Evolutionary conservation across 2,329 filamentous ascomycete species (phyloP), one percentile per base, ranked within the genome.

Genomic region (Fonsecaea multimorphosa): DNA sequence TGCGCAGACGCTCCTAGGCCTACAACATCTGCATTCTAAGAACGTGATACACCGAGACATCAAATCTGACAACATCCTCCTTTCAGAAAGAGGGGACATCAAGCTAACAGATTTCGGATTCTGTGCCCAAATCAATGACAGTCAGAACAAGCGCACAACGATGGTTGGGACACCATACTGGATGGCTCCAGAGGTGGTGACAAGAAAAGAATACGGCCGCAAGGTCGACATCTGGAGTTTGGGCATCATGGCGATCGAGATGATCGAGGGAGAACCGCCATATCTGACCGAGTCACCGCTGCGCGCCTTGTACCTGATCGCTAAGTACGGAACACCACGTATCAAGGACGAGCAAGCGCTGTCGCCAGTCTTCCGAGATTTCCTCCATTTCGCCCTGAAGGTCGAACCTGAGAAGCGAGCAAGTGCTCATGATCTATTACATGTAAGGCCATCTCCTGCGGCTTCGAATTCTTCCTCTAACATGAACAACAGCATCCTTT

Each of bases 151-250:
- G 84, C 91, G 95, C 66, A 98, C 93, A 3, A 99, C 95, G 14
- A 99, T 98, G 95, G 95, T 99, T 52, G 95, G 95, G 61, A 98
- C 95, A 7, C 95, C 95, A 1, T 99, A 99, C 79, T 99, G 95
- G 95, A 99, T 99, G 95, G 95, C 95, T 1, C 95, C 95, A 2
- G 95, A 99, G 79, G 94, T 99, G 24, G 95, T 99, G 31, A 98
- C 93, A 6, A 86, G 93, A 49, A 98, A 98, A 78, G 95, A 98
- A 80, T 99, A 99, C 79, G 95, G 95, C 71, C 90, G 94, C 69
- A 99, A 98, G 79, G 94, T 99, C 61, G 95, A 99, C 76, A 97
- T 99, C 72, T 99, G 95, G 95, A 96, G 92, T 65, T 83, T 99
- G 52, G 95, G 95, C 65, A 99, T 99, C 80, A 98, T 99, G 95